Evolutionary conservation across 139 green algal species (phyloP), one percentile per base, ranked within the genome.

Genomic region (Micractinium sp.): DNA sequence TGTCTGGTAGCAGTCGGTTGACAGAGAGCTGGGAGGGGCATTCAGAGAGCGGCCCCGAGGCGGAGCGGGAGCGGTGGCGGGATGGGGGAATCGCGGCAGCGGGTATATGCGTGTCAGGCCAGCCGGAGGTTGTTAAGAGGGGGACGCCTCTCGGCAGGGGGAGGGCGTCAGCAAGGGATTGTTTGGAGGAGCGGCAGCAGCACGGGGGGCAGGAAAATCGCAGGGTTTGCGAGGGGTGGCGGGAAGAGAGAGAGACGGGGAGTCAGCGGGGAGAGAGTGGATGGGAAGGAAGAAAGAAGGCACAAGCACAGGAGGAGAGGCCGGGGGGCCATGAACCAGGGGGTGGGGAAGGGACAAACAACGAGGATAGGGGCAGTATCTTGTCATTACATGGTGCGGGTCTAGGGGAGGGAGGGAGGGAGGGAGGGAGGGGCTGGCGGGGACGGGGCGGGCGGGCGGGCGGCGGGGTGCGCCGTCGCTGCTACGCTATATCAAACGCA

Each of bases 401-500:
- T 56, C 9, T 56, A 56, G 47, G 47, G 9, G 67, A 22, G 23
- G 67, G 0, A 38, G 29, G 31, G 71, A 31, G 74, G 74, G 74
- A 20, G 13, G 14, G 35, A 38, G 18, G 74, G 33, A 3, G 74
- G 74, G 74, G 16, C 0, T 20, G 35, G 3, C 9, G 74, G 33
- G 16, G 19, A n/a, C 33, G n/a, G 31, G 14, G 5, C 0, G 74
- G 33, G 33, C 33, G 3, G 74, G 35, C 33, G 16, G 74, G 33
- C 33, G 19, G 33, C 33, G n/a, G 12, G n/a, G n/a, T 1, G 73
- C 18, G 33, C 2, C 33, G 35, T 35, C 15, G 74, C 74, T 80
- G 74, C 74, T 47, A 47, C 33, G 74, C 74, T 80, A 80, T 80
- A 80, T 80, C 74, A 80, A 80, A 80, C 63, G 63, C 63, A 71